phyloP scores from a whole-genome alignment of 805 yeast genomes.

The Metahyphopichia silvanorum region DNA sequence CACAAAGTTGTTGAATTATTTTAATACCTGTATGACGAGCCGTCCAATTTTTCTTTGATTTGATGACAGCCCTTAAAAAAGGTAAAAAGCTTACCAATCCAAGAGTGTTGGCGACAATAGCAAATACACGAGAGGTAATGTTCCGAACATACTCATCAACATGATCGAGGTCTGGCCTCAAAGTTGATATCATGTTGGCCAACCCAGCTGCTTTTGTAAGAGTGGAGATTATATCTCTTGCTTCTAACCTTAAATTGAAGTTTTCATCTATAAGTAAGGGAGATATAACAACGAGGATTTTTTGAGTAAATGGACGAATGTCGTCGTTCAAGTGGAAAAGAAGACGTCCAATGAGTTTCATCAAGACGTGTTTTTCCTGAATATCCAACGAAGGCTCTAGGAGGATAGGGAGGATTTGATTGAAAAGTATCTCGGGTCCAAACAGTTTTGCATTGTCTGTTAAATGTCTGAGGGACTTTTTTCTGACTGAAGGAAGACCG shows the following conservation, averaged over 20 bases:
- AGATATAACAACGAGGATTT: conserved; percentile 67
- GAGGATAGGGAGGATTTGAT: conserved; percentile 71
- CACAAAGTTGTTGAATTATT: conserved; percentile 72
- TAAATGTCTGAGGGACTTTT: conserved; percentile 62
- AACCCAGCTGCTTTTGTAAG: conserved; percentile 81
- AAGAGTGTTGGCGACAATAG: conserved; percentile 76
- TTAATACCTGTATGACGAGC: conserved; percentile 82
- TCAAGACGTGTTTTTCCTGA: conserved; percentile 77
- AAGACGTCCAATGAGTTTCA: conserved; percentile 71
- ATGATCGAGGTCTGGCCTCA: conserved; percentile 81
- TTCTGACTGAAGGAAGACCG: conserved; percentile 69
- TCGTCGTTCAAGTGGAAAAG: conserved; percentile 61
- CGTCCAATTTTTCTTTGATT: conserved; percentile 72
- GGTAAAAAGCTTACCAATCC: conserved; percentile 75
- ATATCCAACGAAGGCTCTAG: conserved; percentile 72
- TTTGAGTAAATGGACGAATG: conserved; percentile 70
- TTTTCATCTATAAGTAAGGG: conserved; percentile 84
- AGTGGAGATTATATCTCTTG: conserved; percentile 72
- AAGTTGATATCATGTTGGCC: conserved; percentile 69
- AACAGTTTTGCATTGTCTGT: conserved; percentile 59
- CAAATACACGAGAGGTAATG: conserved; percentile 73
- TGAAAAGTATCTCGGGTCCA: conserved; percentile 70
- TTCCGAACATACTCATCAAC: conserved; percentile 79
- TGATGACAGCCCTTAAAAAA: conserved; percentile 75
- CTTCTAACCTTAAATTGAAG: conserved; percentile 67